Evolutionary conservation across 176 grass and related monocot species (phyloP).

Genomic region (Avena insularis): DNA sequence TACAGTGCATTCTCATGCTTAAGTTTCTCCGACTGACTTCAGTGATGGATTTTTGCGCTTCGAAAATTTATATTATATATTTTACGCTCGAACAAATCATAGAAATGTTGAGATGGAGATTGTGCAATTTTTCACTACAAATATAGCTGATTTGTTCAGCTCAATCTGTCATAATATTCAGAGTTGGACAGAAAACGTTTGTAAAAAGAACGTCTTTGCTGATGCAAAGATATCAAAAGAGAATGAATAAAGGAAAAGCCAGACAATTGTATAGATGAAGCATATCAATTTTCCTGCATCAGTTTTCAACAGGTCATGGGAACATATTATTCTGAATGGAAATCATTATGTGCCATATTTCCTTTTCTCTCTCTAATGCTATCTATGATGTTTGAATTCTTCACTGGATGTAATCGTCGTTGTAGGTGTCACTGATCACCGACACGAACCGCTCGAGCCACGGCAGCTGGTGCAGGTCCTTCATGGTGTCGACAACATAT

Average conservation of each 20-base stretch:
- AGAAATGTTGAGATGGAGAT: too few species aligned
- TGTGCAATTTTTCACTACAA: too few species aligned
- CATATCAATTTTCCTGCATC: slow-evolving; percentile 32
- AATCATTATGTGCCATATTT: slow-evolving; percentile 49
- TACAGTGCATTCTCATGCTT: slow-evolving; percentile 29
- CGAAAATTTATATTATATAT: background rate
- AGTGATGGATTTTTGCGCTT: background rate
- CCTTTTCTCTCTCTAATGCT: slow-evolving; percentile 43
- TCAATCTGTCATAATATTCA: background rate
- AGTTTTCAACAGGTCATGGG: slow-evolving; percentile 40
- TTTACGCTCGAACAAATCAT: too few species aligned
- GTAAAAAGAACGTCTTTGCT: background rate
- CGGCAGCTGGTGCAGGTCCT: slow-evolving; percentile 96
- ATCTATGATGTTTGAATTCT: slow-evolving; percentile 46
- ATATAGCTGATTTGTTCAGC: too few species aligned
- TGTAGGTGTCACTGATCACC: slow-evolving; percentile 96
- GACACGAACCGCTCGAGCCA: slow-evolving; percentile 99
- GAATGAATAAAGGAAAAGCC: background rate
- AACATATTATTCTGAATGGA: slow-evolving; percentile 45
- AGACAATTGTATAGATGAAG: slow-evolving; percentile 16
- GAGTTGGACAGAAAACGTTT: too few species aligned
- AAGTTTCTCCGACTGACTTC: slow-evolving; percentile 1
- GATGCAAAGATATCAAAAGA: slow-evolving; percentile 11
- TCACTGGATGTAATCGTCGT: slow-evolving; percentile 95
- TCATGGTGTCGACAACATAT: slow-evolving; percentile 81